Base-by-base conservation (phyloP, 495 filamentous ascomycete species). In the Penicillium chermesinum region DNA sequence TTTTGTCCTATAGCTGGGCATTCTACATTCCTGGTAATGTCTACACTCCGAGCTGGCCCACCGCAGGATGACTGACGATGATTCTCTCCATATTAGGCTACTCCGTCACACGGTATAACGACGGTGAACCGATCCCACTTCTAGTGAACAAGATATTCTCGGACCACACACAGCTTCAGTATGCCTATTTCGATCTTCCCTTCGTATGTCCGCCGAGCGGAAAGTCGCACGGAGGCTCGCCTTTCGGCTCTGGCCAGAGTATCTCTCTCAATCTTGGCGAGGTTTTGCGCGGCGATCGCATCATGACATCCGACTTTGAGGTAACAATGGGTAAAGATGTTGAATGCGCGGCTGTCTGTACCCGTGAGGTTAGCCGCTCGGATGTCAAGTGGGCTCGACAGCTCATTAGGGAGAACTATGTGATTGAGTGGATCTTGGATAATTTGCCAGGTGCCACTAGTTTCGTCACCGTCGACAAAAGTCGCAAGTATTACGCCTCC, bases 131-230 rank as follows among this genome's bases (percentile, higher is more conserved):
- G 3, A 89, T 95, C 20, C 89, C 89, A 0, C 76, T 96, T 5
- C 80, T 90, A n/a, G 88, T 93, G 45, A 96, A 96, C 70, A 96
- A 96, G 66, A 85, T 94, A 57, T 94, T 91, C 70, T 95, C 89
- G 51, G 90, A 95, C 69, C 83, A 88, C 53, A 91, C 89, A 0
- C 86, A 95, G 63, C 72, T 96, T 7, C 89, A 95, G 66, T 96
- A 89, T 79, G 90, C 91, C 53, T 95, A 91, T 72, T 90, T 85
- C 58, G 88, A 95, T 56, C 84, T 95, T 9, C 89, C 91, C 17
- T 95, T 96, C 62, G 87, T 95, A 43, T 95, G 88, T 57, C 89
- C 87, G 7, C 88, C 87, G 1, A 86, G 82, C 14, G 87, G 86
- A 21, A 74, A 79, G 46, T 75, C 74, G 50, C 83, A 85, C 52